Evolutionary conservation across 163 green algal genomes (phyloP).

Genomic region (Chloromonas sp.): DNA sequence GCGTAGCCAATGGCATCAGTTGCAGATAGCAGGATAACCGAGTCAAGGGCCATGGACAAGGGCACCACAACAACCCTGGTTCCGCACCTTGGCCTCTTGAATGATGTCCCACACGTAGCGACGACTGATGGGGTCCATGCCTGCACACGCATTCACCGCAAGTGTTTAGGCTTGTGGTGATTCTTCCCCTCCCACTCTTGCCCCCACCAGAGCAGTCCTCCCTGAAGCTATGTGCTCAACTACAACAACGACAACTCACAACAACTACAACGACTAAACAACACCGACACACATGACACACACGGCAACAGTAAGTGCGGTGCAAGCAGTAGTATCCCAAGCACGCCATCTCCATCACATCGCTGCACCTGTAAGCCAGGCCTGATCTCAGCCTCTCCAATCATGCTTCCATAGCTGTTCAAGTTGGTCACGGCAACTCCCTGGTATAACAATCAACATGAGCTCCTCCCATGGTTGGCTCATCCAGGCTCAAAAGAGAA

Average conservation of each 20-base stretch:
- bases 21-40: background rate
- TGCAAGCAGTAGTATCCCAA: background rate
- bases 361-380: too few species aligned
- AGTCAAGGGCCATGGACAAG: background rate
- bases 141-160: conserved; percentile 9
- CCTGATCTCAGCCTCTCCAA: too few species aligned
- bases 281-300: background rate
- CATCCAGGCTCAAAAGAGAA: background rate
- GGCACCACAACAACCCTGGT: background rate
- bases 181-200: too few species aligned
- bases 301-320: background rate
- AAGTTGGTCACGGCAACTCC: too few species aligned
- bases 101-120: conserved; percentile 84
- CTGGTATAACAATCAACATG: too few species aligned
- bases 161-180: background rate
- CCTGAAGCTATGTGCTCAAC: too few species aligned
- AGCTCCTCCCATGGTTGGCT: background rate
- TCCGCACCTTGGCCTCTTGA: conserved; percentile 54
- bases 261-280: too few species aligned
- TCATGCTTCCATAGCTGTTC: too few species aligned
- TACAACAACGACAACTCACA: too few species aligned
- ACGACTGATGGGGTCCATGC: conserved; percentile 69
- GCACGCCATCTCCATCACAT: background rate
- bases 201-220: too few species aligned
- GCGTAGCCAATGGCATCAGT: background rate